Percentiles rank a stretch among this genome's conserved stretches.
phyloP scores from a whole-genome alignment of 495 filamentous ascomycete genomes.

The Tuber microsphaerosporum region DNA sequence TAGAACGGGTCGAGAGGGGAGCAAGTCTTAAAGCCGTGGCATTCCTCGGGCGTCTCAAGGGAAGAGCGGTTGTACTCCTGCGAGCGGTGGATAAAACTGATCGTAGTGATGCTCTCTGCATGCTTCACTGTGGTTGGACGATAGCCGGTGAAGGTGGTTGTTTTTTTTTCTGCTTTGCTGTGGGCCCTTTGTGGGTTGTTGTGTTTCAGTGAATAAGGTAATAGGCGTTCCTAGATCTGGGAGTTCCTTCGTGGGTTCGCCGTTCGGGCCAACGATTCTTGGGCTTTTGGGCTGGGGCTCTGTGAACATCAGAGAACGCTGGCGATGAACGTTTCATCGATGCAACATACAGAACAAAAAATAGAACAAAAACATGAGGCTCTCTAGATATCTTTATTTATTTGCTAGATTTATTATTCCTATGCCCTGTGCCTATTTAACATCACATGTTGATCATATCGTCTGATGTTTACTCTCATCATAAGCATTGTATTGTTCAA shows the following conservation, averaged over 20 bases:
- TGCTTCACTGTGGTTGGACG: conserved; percentile 10
- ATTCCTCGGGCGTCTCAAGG: conserved; percentile 10
- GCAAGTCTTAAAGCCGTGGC: background rate
- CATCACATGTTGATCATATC: background rate
- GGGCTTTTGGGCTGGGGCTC: background rate
- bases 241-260: background rate
- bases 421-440: background rate
- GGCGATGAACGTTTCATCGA: background rate
- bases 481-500: background rate
- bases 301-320: background rate
- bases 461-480: background rate
- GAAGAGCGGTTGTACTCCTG: conserved; percentile 8
- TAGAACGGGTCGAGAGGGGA: conserved; percentile 1
- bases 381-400: background rate
- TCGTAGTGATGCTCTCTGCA: conserved; percentile 26
- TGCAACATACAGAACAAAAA: background rate
- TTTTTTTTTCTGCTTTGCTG: background rate
- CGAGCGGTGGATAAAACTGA: conserved; percentile 22
- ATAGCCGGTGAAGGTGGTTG: conserved; percentile 5
- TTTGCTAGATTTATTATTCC: background rate
- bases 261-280: background rate
- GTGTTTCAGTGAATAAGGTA: background rate
- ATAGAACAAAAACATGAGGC: background rate
- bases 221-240: background rate
- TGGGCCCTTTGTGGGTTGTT: background rate